These are phyloP conservation scores for Geranomyces michiganensis DNA, from an alignment of 192 early-diverging fungal genomes.

Conservation along the genomic window DNA sequence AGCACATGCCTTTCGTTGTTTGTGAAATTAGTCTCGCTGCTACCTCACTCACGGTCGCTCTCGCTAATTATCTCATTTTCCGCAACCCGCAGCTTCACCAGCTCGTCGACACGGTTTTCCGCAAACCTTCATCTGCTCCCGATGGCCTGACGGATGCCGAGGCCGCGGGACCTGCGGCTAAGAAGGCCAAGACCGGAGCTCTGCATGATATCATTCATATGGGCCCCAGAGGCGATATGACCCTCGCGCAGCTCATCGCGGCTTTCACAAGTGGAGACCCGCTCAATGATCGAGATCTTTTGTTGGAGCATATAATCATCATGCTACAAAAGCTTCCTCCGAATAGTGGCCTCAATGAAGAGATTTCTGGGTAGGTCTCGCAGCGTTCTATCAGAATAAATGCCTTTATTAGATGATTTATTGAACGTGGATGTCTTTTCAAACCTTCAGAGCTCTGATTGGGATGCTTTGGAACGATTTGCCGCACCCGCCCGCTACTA, in stretches of 20 bases:
- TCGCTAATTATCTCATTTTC: no score
- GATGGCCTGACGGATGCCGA: conserved; percentile 17
- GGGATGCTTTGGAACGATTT: conserved; percentile 13
- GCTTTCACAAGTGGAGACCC: conserved; percentile 1
- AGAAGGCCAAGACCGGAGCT: background rate
- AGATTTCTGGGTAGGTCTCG: background rate
- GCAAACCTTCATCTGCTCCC: conserved; percentile 11
- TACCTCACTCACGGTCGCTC: no score
- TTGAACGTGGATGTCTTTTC: background rate
- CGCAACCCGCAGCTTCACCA: background rate
- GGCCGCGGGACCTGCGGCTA: background rate
- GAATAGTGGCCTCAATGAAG: background rate
- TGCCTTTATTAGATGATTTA: no score
- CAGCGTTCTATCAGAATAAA: no score
- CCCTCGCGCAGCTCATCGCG: background rate
- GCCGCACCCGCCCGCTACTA: conserved; percentile 9
- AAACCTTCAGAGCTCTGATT: background rate
- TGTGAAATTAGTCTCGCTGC: no score
- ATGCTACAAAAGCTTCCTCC: conserved; percentile 4
- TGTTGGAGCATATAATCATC: background rate
- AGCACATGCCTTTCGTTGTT: no score
- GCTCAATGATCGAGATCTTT: background rate
- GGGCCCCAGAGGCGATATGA: background rate
- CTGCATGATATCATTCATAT: background rate
- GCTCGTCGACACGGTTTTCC: conserved; percentile 8